Percentiles rank a stretch among this genome's conserved stretches.
These are phyloP conservation scores for Daldinia decipiens DNA, from an alignment of 495 filamentous ascomycete species.

Conservation along the genomic window DNA sequence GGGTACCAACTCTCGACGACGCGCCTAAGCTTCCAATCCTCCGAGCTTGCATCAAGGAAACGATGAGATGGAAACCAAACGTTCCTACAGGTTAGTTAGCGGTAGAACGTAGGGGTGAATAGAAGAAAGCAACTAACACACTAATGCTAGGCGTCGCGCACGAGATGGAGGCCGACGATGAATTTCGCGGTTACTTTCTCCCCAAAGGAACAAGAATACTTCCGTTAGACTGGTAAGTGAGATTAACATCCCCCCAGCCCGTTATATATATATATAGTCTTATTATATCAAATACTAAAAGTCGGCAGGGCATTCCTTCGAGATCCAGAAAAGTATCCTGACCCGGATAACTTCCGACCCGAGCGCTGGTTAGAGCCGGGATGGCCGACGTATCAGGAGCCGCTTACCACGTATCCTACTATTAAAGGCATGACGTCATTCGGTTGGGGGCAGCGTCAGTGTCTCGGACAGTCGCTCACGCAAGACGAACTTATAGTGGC, in stretches of 20 bases:
- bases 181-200: constrained; percentile 57
- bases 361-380: constrained; percentile 61
- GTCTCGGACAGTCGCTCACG: constrained; percentile 65
- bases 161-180: constrained; percentile 57
- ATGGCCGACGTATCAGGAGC: constrained; percentile 64
- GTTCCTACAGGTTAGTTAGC: constrained; percentile 52
- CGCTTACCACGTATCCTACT: constrained; percentile 56
- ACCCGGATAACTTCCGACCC: constrained; percentile 62
- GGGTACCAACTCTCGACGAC: constrained; percentile 57
- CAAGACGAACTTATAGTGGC: constrained; percentile 60
- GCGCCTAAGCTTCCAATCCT: constrained; percentile 55
- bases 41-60: constrained; percentile 65
- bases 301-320: constrained; percentile 52
- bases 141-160: constrained; percentile 55
- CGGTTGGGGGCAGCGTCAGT: constrained; percentile 70
- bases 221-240: constrained; percentile 59
- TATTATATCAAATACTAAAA: constrained; percentile 18
- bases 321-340: constrained; percentile 59
- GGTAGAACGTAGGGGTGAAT: too few relatives aligned
- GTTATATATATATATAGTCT: not conserved
- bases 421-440: constrained; percentile 62
- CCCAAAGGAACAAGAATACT: constrained; percentile 59
- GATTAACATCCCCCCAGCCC: not conserved
- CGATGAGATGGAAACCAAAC: constrained; percentile 66
- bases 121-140: constrained; percentile 1